These are phyloP conservation scores for Oryza brachyantha DNA, from an alignment of 176 grass and related monocot genomes.

Conservation along the genomic window DNA sequence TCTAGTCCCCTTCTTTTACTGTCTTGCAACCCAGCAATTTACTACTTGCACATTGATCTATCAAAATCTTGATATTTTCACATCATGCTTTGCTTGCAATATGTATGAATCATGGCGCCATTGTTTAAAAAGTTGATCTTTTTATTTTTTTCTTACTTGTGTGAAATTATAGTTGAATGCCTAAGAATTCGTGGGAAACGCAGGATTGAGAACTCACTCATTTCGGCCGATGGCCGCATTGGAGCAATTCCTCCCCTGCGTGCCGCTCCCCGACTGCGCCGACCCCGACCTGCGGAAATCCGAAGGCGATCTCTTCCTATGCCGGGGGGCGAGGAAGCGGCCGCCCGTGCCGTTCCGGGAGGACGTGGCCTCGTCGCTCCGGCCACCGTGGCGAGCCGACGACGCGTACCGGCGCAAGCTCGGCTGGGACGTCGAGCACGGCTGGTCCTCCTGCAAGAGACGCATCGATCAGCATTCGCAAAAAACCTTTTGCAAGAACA, in stretches of 20 bases:
- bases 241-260: slow-evolving; percentile 35
- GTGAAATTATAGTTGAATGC: neutral
- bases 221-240: slow-evolving; percentile 25
- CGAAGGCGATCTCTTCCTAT: slow-evolving; percentile 46
- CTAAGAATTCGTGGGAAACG: neutral
- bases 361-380: slow-evolving; percentile 48
- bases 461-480: slow-evolving; percentile 6
- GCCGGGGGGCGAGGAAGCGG: slow-evolving; percentile 15
- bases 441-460: slow-evolving; percentile 35
- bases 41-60: neutral
- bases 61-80: neutral
- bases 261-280: slow-evolving; percentile 3
- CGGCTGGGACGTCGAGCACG: slow-evolving; percentile 35
- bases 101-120: neutral
- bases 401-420: slow-evolving; percentile 13
- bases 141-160: neutral
- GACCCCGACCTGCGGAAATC: slow-evolving; percentile 33
- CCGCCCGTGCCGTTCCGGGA: slow-evolving; percentile 14
- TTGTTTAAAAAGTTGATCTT: neutral
- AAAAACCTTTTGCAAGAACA: neutral
- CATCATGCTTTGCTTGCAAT: neutral
- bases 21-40: neutral
- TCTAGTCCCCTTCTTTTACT: neutral
- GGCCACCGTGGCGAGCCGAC: neutral
- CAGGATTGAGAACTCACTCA: slow-evolving; percentile 18